Conservation (phyloP, 2,329 filamentous ascomycete species). For the Rutstroemia sp. region DNA sequence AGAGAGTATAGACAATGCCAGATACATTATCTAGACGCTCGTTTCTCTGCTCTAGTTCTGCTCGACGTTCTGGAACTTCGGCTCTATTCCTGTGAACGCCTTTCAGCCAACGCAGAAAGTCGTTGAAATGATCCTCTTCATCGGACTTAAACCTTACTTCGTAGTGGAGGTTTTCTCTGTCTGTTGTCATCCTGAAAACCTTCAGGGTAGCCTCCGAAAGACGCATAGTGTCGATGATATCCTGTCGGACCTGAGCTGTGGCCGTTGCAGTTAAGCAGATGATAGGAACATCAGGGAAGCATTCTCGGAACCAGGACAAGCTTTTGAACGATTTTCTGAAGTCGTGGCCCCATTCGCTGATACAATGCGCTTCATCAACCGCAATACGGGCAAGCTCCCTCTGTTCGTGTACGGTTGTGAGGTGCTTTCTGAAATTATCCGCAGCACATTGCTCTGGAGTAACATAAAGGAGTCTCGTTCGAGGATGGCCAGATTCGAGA, state of each 20-base stretch:
- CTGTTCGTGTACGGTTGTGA: slow-evolving; percentile 69
- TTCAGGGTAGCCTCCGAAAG: slow-evolving; percentile 57
- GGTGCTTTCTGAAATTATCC: slow-evolving; percentile 66
- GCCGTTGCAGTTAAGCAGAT: slow-evolving; percentile 92
- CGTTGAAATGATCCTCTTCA: slow-evolving; percentile 61
- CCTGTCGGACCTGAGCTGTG: slow-evolving; percentile 70
- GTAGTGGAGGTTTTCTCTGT: slow-evolving; percentile 80
- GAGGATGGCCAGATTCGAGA: slow-evolving; percentile 79
- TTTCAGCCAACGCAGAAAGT: slow-evolving; percentile 72
- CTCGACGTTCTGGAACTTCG: slow-evolving; percentile 45
- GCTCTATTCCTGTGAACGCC: slow-evolving; percentile 63
- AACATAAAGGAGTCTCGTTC: slow-evolving; percentile 79
- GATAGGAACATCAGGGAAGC: slow-evolving; percentile 78
- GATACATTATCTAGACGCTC: slow-evolving; percentile 58
- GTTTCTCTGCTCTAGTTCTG: slow-evolving; percentile 46
- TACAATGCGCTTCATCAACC: slow-evolving; percentile 93
- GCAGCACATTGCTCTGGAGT: slow-evolving; percentile 83
- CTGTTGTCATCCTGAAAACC: slow-evolving; percentile 76
- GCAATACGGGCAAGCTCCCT: slow-evolving; percentile 80
- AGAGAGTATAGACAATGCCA: slow-evolving; percentile 75
- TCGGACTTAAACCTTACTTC: slow-evolving; percentile 80
- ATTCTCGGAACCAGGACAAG: slow-evolving; percentile 75
- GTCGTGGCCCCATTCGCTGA: slow-evolving; percentile 97
- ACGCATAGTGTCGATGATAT: slow-evolving; percentile 70
- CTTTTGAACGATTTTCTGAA: slow-evolving; percentile 90